These are phyloP conservation scores for Microbotryum intermedium DNA, from an alignment of 1,284 basidiomycete species.

Conservation along the genomic window DNA sequence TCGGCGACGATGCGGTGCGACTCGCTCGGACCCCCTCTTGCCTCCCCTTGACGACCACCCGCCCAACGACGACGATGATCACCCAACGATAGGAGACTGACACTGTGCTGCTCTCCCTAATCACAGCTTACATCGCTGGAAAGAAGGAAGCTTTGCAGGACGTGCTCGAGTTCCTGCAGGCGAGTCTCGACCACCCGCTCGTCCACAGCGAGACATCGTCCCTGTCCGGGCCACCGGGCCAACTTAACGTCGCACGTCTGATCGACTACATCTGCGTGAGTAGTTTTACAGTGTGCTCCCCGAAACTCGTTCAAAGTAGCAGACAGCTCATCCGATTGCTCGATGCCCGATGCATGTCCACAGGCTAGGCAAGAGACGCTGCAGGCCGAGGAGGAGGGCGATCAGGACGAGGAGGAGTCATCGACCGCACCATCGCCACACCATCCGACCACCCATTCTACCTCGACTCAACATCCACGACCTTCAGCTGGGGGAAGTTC, in stretches of 20 bases:
- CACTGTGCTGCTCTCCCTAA: background rate
- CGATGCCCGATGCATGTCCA: background rate
- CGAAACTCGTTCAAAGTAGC: rapidly evolving
- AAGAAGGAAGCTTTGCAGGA: conserved; percentile 29
- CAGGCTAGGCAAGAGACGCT: conserved; percentile 27
- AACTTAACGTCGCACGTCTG: conserved; percentile 17
- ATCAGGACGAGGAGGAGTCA: conserved; percentile 21
- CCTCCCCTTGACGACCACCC: background rate
- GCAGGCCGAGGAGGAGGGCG: conserved; percentile 28
- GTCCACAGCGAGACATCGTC: background rate
- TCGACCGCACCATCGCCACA: conserved; percentile 7
- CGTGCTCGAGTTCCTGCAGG: conserved; percentile 29
- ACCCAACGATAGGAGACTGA: background rate
- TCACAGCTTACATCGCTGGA: conserved; percentile 23
- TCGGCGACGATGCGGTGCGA: too few species aligned
- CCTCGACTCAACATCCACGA: too few species aligned
- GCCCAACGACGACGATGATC: background rate
- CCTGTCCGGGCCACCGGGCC: background rate
- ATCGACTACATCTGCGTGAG: conserved; percentile 30
- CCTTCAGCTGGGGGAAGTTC: conserved; percentile 10
- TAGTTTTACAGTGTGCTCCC: background rate
- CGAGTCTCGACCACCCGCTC: conserved; percentile 23
- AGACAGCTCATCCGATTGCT: too few species aligned
- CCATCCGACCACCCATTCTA: background rate
- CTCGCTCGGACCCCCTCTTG: too few species aligned